These are phyloP conservation scores for Aotearoamyces nothofagi DNA, from an alignment of 2,329 filamentous ascomycete species.

Conservation along the genomic window DNA sequence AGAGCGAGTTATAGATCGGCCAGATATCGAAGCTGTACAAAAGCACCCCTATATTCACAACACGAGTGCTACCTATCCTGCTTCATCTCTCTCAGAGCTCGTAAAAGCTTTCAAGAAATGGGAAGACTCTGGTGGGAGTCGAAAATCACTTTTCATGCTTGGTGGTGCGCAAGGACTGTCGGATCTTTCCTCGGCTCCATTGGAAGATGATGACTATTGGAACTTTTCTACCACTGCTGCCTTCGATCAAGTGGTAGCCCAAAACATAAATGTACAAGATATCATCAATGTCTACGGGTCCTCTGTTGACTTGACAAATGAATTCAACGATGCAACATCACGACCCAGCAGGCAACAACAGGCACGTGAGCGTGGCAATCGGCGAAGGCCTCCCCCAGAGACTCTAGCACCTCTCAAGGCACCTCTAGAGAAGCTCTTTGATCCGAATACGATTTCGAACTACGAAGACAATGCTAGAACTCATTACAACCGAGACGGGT, in stretches of 20 bases:
- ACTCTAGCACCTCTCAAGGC: conserved; percentile 39
- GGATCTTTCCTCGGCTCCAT: conserved; percentile 26
- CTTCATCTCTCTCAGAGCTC: conserved; percentile 44
- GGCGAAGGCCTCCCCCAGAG: conserved; percentile 41
- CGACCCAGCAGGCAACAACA: conserved; percentile 28
- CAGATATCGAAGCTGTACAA: conserved; percentile 54
- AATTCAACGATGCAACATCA: conserved; percentile 31
- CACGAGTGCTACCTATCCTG: conserved; percentile 47
- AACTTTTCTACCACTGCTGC: conserved; percentile 51
- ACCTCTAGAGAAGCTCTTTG: conserved; percentile 49
- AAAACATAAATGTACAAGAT: conserved; percentile 35
- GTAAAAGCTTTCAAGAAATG: conserved; percentile 61
- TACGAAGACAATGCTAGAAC: conserved; percentile 48
- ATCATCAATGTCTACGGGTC: conserved; percentile 46
- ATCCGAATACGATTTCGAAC: conserved; percentile 47
- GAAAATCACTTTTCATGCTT: conserved; percentile 46
- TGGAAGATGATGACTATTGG: conserved; percentile 43
- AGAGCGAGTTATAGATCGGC: conserved; percentile 51
- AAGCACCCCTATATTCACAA: conserved; percentile 53
- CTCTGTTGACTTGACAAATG: conserved; percentile 34
- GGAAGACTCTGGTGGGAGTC: conserved; percentile 59
- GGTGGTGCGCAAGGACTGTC: conserved; percentile 35
- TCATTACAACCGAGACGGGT: conserved; percentile 35
- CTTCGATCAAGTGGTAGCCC: conserved; percentile 43
- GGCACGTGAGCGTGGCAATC: conserved; percentile 10